A percentile compares a stretch with the other conserved stretches of the same genome.
Evolutionary conservation across 495 filamentous ascomycete species (phyloP).

Genomic region (Aspergillus mulundensis): DNA sequence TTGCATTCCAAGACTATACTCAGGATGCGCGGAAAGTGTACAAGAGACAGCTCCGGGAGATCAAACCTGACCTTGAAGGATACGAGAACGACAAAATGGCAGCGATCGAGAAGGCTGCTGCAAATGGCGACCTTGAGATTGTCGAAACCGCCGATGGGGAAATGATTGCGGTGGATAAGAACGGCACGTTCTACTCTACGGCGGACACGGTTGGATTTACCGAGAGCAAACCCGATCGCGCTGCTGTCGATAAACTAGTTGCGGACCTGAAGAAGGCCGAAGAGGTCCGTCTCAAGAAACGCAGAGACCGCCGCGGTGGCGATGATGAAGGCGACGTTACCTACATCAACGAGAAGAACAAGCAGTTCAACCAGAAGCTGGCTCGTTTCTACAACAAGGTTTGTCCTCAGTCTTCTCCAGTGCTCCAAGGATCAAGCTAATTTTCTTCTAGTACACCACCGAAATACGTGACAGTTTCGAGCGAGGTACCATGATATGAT

Average conservation of each 20-base stretch:
- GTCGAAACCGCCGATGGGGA: conserved; percentile 93
- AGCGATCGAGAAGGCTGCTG: conserved; percentile 77
- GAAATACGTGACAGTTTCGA: conserved; percentile 98
- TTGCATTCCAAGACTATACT: conserved; percentile 85
- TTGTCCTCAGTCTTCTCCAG: conserved; percentile 19
- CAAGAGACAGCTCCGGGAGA: conserved; percentile 77
- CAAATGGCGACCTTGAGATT: conserved; percentile 76
- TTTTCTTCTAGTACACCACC: conserved; percentile 68
- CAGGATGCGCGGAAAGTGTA: conserved; percentile 88
- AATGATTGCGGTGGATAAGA: conserved; percentile 86
- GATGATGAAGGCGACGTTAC: conserved; percentile 86
- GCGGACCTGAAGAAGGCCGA: conserved; percentile 83
- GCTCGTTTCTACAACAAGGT: conserved; percentile 94
- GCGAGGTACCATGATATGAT: conserved; percentile 71
- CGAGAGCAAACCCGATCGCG: conserved; percentile 83
- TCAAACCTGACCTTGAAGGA: conserved; percentile 65
- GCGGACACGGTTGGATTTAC: conserved; percentile 76
- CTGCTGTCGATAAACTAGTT: conserved; percentile 86
- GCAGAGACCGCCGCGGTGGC: conserved; percentile 67
- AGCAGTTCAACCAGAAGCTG: conserved; percentile 98
- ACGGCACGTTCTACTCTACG: conserved; percentile 84
- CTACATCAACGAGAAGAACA: conserved; percentile 99
- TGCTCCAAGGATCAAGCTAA: conserved; percentile 26
- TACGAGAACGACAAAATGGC: conserved; percentile 84
- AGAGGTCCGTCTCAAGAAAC: conserved; percentile 77